phyloP scores from a whole-genome alignment of 1,284 basidiomycete species.

The Ceratobasidium sp. region DNA sequence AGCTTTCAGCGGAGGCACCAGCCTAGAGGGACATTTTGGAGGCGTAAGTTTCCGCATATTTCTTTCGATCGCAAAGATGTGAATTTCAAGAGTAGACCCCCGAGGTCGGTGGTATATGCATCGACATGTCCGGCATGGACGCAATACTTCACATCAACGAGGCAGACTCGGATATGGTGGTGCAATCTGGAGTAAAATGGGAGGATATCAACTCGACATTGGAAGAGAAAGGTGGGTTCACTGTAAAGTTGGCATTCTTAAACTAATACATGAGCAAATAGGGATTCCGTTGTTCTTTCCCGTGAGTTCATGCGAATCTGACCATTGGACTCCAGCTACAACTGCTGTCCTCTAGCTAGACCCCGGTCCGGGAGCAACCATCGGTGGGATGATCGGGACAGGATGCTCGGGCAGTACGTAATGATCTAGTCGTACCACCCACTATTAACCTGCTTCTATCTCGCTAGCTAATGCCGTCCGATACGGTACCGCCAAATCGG shows the following conservation, averaged over 20 bases:
- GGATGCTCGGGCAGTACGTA: slow-evolving; percentile 81
- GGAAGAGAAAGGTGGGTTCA: slow-evolving; percentile 64
- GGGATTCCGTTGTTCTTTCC: slow-evolving; percentile 89
- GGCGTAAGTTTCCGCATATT: slow-evolving; percentile 60
- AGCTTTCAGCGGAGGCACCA: slow-evolving; percentile 78
- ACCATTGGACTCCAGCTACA: neutral
- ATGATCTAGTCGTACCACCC: slow-evolving; percentile 3
- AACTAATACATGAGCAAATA: neutral
- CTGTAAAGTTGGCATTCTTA: neutral
- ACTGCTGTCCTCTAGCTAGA: slow-evolving; percentile 67
- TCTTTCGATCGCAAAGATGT: neutral
- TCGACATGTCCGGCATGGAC: slow-evolving; percentile 90
- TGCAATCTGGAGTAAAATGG: slow-evolving; percentile 87
- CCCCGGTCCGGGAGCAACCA: slow-evolving; percentile 82
- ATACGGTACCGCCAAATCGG: slow-evolving; percentile 87
- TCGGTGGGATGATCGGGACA: slow-evolving; percentile 93
- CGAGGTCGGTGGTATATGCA: slow-evolving; percentile 77
- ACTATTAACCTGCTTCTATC: slow-evolving; percentile 7
- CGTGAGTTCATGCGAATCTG: slow-evolving; percentile 59
- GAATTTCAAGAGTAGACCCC: slow-evolving; percentile 12
- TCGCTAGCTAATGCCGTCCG: slow-evolving; percentile 84
- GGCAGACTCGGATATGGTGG: slow-evolving; percentile 83
- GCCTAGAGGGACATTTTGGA: slow-evolving; percentile 73
- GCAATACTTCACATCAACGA: slow-evolving; percentile 82
- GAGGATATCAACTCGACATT: slow-evolving; percentile 86